Base-by-base conservation (phyloP, 2,329 filamentous ascomycete species). In the Sphaceloma murrayae region DNA sequence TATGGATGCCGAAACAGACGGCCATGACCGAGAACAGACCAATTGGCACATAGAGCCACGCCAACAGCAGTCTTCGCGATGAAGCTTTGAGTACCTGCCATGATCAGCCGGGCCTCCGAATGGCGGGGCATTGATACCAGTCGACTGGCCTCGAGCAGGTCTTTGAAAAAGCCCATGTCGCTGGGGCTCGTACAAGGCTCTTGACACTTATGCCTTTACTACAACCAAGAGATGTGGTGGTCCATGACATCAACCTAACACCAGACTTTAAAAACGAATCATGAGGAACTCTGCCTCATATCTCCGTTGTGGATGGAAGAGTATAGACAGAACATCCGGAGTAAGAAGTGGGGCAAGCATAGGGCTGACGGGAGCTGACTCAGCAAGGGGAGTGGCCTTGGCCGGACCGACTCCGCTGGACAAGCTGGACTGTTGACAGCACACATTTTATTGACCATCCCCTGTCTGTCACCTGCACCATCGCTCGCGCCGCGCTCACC, bases 11-110 rank as follows among this genome's bases (percentile, higher is more conserved):
- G 52, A 64, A 66, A 49, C 63, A 66, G 40, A 60, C 56, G 14
- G 65, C 50, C 5, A 69, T 52, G 24, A 67, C 60, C 7, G 62
- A 34, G 1, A 66, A 24, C 43, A 64, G 49, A 11, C 65, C 65
- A 34, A 64, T 30, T 0, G 74, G 75, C 0, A 76, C 67, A 48
- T 67, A 67, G 18, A 78, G 34, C 70, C 74, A 78, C 38, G 57
- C 48, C 10, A 45, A 38, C 10, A 58, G n/a, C 18, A 48, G 34
- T 19, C 56, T 51, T 5, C 50, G 47, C 52, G 53, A 57, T 45
- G 54, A 56, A 16, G 45, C 46, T 31, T 34, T 46, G 11, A 87
- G 38, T 22, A 47, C 39, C 48, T 50, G 5, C 9, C 18, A 7
- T n/a, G 3, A 18, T 24, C 10, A 33, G 24, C 7, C 2, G 9